phyloP scores from a whole-genome alignment of 192 early-diverging fungal species.

The Coemansia erecta region DNA sequence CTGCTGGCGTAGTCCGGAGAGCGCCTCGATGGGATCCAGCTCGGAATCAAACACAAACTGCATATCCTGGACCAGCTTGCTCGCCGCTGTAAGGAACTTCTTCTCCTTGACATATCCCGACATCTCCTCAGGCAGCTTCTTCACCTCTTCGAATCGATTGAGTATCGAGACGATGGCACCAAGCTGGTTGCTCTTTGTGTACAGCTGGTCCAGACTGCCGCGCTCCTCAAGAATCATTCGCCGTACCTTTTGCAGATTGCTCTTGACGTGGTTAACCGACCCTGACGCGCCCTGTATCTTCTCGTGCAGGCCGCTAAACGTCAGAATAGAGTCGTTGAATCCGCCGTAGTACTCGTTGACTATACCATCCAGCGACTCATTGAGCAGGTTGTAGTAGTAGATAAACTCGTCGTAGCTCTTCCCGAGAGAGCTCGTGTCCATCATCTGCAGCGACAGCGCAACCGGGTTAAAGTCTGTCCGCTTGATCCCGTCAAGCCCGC shows the following conservation, averaged over 20 bases:
- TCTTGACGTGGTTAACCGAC: constrained; percentile 63
- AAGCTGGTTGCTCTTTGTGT: constrained; percentile 70
- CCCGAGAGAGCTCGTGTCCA: constrained; percentile 71
- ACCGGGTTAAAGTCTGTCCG: constrained; percentile 69
- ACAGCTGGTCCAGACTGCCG: constrained; percentile 66
- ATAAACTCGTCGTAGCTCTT: constrained; percentile 67
- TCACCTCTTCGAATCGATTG: constrained; percentile 70
- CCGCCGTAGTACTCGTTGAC: constrained; percentile 79
- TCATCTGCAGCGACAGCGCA: constrained; percentile 65
- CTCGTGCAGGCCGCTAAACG: constrained; percentile 73
- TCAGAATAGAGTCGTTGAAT: constrained; percentile 79
- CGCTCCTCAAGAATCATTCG: constrained; percentile 62
- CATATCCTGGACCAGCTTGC: constrained; percentile 60
- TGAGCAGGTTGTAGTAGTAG: constrained; percentile 57
- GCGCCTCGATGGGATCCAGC: constrained; percentile 66
- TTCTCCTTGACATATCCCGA: constrained; percentile 61
- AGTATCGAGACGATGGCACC: constrained; percentile 76
- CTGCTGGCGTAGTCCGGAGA: constrained; percentile 64
- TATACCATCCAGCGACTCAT: constrained; percentile 67
- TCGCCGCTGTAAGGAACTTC: constrained; percentile 67
- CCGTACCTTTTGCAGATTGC: constrained; percentile 62
- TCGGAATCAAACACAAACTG: constrained; percentile 63
- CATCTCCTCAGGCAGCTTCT: constrained; percentile 63
- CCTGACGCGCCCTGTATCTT: constrained; percentile 66
- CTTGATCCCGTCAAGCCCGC: constrained; percentile 43